Evolutionary conservation across 1,139 yeast genomes (phyloP).

Genomic region (Geotrichum aggregatum): DNA sequence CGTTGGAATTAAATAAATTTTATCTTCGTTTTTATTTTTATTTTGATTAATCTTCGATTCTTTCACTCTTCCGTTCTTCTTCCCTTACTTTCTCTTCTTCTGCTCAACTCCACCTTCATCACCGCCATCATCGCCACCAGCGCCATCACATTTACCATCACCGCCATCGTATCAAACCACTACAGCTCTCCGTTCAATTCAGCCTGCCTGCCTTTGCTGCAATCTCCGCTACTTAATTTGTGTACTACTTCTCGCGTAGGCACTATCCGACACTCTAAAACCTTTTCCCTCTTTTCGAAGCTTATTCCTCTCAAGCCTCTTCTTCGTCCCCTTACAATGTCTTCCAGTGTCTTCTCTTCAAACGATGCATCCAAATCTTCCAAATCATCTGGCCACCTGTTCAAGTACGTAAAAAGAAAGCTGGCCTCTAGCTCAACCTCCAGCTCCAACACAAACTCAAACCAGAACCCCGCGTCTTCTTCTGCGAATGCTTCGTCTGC

Average conservation of each 20-base stretch:
- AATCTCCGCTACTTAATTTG: no score
- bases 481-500: not conserved
- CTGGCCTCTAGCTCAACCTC: not conserved
- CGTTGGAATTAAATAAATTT: no score
- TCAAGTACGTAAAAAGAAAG: conserved; percentile 18
- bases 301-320: not conserved
- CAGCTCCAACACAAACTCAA: not conserved
- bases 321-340: conserved; percentile 2
- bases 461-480: not conserved
- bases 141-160: not conserved
- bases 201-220: not conserved
- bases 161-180: not conserved
- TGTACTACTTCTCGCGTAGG: no score
- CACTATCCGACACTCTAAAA: not conserved
- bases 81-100: conserved; percentile 4
- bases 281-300: not conserved
- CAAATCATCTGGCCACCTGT: conserved; percentile 10
- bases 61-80: not conserved
- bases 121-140: no score
- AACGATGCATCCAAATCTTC: conserved; percentile 14
- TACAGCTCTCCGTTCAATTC: no score
- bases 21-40: not conserved
- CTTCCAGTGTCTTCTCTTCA: conserved; percentile 13
- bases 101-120: not conserved
- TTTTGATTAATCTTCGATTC: not conserved